These are phyloP conservation scores for Penicillium nucicola DNA, from an alignment of 495 filamentous ascomycete species.

Conservation along the genomic window DNA sequence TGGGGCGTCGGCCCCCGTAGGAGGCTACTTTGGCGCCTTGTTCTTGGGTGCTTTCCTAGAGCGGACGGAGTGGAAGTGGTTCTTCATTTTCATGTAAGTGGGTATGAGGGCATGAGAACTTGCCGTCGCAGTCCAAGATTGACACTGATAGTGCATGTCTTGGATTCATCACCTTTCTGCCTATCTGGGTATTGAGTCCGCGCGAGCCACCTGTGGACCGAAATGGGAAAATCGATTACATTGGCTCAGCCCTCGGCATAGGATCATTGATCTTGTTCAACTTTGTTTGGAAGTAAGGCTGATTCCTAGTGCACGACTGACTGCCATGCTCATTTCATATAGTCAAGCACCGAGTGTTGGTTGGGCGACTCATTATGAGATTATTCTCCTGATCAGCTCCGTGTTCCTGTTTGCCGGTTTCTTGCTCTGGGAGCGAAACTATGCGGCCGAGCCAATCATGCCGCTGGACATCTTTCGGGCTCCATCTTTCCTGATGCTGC, in stretches of 20 bases:
- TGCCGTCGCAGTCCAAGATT: too few relatives aligned
- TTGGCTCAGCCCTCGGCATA: constrained; percentile 46
- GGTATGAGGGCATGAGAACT: too few relatives aligned
- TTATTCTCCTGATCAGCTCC: constrained; percentile 41
- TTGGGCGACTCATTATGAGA: constrained; percentile 45
- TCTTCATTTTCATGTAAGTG: constrained; percentile 47
- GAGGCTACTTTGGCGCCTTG: constrained; percentile 42
- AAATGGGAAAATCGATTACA: constrained; percentile 46
- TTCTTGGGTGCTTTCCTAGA: constrained; percentile 43
- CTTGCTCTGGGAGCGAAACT: constrained; percentile 43
- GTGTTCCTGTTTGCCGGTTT: constrained; percentile 39
- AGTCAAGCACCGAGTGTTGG: constrained; percentile 52
- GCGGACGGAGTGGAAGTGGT: constrained; percentile 45
- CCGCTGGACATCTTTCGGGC: constrained; percentile 50
- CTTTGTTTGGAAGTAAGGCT: constrained; percentile 52
- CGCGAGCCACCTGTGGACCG: constrained; percentile 37
- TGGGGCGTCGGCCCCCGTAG: constrained; percentile 47
- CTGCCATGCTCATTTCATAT: neutral
- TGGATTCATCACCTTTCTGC: constrained; percentile 28
- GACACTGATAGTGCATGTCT: constrained; percentile 26
- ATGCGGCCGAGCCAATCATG: constrained; percentile 43
- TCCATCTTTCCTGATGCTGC: constrained; percentile 45
- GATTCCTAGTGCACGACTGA: neutral
- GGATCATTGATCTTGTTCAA: constrained; percentile 50
- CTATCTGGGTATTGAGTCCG: constrained; percentile 32